Base-by-base conservation (phyloP, 176 grass and related monocot species). In the Triticum urartu region DNA sequence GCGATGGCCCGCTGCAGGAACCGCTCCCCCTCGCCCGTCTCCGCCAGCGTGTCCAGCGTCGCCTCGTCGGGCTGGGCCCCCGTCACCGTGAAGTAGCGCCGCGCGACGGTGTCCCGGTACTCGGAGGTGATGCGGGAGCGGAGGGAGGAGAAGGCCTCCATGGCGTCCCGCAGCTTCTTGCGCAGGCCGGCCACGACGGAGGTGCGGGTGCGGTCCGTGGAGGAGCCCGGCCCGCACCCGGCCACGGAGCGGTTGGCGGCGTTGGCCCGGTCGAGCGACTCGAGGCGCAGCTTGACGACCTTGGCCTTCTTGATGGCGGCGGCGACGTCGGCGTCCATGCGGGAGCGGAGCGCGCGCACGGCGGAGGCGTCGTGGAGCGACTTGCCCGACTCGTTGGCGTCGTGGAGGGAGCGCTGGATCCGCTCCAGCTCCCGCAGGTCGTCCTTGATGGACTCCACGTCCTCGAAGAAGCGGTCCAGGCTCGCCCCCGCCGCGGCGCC, bases 201-300 rank as follows among this genome's bases (percentile, higher is more conserved):
- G n/a, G 88, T 90, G 17, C 93, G 91, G 14, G 95, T 98, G 18
- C 91, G 93, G 86, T 98, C 93, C 0, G 91, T 90, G 32, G 93
- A 95, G 11, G 88, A 32, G 0, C 88, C 86, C 0, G 90, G 90
- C 0, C 93, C 93, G 85, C 96, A 98, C 0, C 96, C 96, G 15
- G 96, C 90, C 4, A 89, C 70, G 3, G 93, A 87, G 0, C 96
- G 90, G 84, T 98, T 98, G 8, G 96, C 93, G 8, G 93, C 93
- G 92, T 98, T 98, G 81, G 96, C 93, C 73, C 93, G 93, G 87
- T 98, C 96, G 7, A 98, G 84, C 3, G 96, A 94, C 90, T 98
- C 96, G 11, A 98, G 93, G 0, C 91, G 92, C 28, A 98, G 79
- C 87, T 98, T 95, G 11, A 98, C 90, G 4, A 95, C 78, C 82